Evolutionary conservation across 2,329 filamentous ascomycete genomes (phyloP), one percentile per base, ranked within the genome.

Genomic region (Penicillium brasilianum): DNA sequence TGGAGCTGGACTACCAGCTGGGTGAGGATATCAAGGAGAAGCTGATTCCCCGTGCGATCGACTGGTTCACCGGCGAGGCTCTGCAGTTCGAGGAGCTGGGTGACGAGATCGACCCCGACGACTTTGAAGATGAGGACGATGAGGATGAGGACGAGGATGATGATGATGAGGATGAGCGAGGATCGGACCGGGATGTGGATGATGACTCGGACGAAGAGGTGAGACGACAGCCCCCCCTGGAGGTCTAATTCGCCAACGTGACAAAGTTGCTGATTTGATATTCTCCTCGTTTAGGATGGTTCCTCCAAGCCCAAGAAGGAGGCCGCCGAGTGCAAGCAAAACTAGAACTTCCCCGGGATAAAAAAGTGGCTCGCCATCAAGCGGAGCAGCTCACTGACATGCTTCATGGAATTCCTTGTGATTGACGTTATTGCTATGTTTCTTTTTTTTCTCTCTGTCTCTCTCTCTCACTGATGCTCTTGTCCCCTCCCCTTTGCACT

Each of bases 11-110:
- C 82, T 99, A 70, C 80, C 94, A 98, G 82, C 88, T 99, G 48
- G 95, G 95, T 69, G 95, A 99, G 84, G 95, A 99, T 76, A 97
- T 99, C 83, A 99, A 99, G 84, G 95, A 99, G 87, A 99, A 99
- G 84, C 87, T 99, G 68, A 99, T 99, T 71, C 95, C 95, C 67
- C 93, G 94, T 70, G 95, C 96, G 60, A 95, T 99, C 72, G 95
- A 99, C 81, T 99, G 95, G 95, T 99, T 99, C 80, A 99, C 95
- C 56, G 95, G 95, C 60, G 95, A 99, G 82, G 95, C 95, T 69
- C 88, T 99, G 66, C 93, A 95, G 71, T 99, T 92, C 72, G 95
- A 99, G 84, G 94, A 97, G 78, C 80, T 97, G 63, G 90, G 94
- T 41, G 90, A 96, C 57, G 93, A 94, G 64, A 83, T 93, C 66